A percentile compares a stretch with the other conserved stretches of the same genome.
phyloP scores from a whole-genome alignment of 2,329 filamentous ascomycete genomes.

The Aspergillus sclerotialis region DNA sequence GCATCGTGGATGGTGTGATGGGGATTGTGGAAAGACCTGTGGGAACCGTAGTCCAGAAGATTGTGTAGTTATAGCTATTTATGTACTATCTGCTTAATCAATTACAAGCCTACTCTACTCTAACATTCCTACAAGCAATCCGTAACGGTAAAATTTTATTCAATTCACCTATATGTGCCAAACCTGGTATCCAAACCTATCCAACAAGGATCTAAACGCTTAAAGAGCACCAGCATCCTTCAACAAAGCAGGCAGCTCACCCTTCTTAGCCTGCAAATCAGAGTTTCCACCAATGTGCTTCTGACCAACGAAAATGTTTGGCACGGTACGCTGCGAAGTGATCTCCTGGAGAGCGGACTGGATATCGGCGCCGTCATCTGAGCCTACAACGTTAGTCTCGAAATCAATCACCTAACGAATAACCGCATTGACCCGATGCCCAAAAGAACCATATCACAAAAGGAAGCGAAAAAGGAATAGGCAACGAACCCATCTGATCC shows the following conservation, averaged over 20 bases:
- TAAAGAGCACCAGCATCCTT: constrained; percentile 58
- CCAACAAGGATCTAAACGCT: constrained; percentile 5
- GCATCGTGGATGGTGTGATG: constrained; percentile 80
- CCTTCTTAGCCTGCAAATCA: constrained; percentile 64
- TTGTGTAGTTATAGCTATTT: constrained; percentile 31
- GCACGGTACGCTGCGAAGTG: constrained; percentile 78
- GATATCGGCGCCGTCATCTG: constrained; percentile 75
- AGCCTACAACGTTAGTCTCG: constrained; percentile 1
- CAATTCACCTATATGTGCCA: background rate
- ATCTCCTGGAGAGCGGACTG: constrained; percentile 78
- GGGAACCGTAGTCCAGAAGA: constrained; percentile 76
- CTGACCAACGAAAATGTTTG: constrained; percentile 88
- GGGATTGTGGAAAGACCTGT: constrained; percentile 81
- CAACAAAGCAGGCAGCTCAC: constrained; percentile 58
- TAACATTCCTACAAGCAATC: too few species aligned
- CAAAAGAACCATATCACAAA: background rate
- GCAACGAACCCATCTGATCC: constrained; percentile 67
- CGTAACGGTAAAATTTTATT: too few species aligned
- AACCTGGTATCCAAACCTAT: constrained; percentile 1
- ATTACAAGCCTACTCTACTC: constrained; percentile 6
- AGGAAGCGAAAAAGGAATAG: background rate
- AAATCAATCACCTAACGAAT: too few species aligned
- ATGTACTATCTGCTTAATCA: background rate
- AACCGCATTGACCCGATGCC: too few species aligned
- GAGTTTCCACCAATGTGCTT: constrained; percentile 97